Percentiles rank a stretch among this genome's conserved stretches.
phyloP scores from a whole-genome alignment of 129 eudicot species.

The Centella asiatica region DNA sequence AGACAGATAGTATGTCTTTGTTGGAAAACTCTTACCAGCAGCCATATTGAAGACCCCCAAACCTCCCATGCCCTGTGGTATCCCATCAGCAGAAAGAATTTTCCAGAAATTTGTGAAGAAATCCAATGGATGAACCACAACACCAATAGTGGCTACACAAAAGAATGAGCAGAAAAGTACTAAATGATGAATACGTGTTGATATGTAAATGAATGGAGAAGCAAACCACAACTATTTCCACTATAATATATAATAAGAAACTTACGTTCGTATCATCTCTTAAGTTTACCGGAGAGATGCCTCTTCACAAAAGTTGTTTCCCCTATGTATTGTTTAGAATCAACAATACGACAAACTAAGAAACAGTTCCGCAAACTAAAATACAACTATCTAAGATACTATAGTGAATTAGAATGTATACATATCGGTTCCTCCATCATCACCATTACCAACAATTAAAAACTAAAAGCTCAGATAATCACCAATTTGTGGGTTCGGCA shows the following conservation, averaged over 20 bases:
- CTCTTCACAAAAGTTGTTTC: slow-evolving; percentile 55
- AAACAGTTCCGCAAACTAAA: background rate
- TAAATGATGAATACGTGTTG: no score
- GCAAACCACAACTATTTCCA: background rate
- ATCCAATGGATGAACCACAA: slow-evolving; percentile 52
- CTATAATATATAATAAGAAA: background rate
- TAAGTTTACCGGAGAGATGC: slow-evolving; percentile 45
- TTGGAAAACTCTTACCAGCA: no score
- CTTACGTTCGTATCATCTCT: slow-evolving; percentile 58
- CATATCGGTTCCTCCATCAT: no score
- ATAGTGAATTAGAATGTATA: no score
- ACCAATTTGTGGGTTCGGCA: no score
- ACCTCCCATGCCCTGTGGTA: no score
- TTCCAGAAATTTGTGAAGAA: slow-evolving; percentile 53
- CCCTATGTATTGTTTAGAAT: slow-evolving; percentile 22
- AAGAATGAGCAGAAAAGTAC: background rate
- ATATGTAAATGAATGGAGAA: background rate
- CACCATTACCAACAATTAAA: no score
- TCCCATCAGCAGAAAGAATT: no score
- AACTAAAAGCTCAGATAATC: no score
- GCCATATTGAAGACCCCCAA: no score
- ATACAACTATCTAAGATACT: background rate
- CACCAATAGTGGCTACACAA: slow-evolving; percentile 39
- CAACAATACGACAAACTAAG: background rate
- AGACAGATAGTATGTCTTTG: no score